Evolutionary conservation across 257 asterid species (phyloP).

Genomic region (Nicotiana knightiana): DNA sequence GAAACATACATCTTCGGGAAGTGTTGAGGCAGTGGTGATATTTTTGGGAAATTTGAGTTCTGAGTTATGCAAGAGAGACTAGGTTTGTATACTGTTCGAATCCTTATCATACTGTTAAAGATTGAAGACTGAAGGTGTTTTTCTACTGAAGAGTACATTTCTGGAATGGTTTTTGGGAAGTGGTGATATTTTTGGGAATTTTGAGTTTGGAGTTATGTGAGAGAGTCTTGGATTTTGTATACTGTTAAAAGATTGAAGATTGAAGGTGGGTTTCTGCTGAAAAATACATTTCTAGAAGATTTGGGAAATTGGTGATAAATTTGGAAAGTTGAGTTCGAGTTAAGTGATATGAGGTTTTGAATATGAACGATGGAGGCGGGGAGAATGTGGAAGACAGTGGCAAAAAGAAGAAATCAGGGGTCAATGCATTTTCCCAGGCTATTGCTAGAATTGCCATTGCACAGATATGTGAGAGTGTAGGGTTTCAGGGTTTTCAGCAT

Average conservation of each 20-base stretch:
- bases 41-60: conserved; percentile 17
- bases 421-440: conserved; percentile 26
- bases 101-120: too few relatives aligned
- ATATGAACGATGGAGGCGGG: conserved; percentile 79
- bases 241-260: too few relatives aligned
- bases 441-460: conserved; percentile 31
- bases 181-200: conserved; percentile 8
- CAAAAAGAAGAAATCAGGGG: conserved; percentile 31
- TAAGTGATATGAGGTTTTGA: conserved; percentile 44
- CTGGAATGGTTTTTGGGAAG: not conserved
- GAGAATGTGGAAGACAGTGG: conserved; percentile 43
- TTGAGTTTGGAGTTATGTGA: not conserved
- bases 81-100: too few relatives aligned
- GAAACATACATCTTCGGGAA: not conserved
- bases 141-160: not conserved
- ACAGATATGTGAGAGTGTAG: conserved; percentile 48
- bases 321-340: conserved; percentile 12
- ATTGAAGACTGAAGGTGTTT: not conserved
- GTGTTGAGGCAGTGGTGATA: not conserved
- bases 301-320: too few relatives aligned
- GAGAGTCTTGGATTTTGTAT: too few relatives aligned
- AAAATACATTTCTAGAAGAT: too few relatives aligned
- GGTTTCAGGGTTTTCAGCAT: conserved; percentile 73
- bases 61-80: too few relatives aligned
- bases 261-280: too few relatives aligned